Evolutionary conservation across 345 rosid species (phyloP), one percentile per base, ranked within the genome.

Genomic region (Linum tenue): DNA sequence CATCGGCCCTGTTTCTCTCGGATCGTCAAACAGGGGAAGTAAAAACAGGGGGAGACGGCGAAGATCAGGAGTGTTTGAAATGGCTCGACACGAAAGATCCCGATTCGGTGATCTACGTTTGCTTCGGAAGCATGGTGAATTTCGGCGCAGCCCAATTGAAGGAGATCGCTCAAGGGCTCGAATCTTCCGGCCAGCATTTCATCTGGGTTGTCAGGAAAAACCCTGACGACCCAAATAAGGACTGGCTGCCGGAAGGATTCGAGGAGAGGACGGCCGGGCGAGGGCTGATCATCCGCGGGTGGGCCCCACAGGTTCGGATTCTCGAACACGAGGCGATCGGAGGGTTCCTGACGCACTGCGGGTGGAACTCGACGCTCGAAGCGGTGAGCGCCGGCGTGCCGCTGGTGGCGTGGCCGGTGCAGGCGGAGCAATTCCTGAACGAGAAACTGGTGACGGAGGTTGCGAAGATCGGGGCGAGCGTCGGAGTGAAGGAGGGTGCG

Each of bases 1-100:
- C 1, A 72, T 83, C 0, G 87, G 84, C 9, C 85, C 85, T 7
- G 81, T 81, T 12, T 85, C 91, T 0, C 39, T 80, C 39, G 76
- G 69, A 56, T 78, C 78, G 66, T 70, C 70, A 43, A 65, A 72
- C 5, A 11, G 69, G 1, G 73, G 65, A 61, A 84, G 81, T 41
- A 83, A 76, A 67, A 73, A 76, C 3, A 77, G 73, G 60, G 77
- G 84, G 74, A 84, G 84, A 11, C 37, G 75, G 39, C 5, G 82
- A 77, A 3, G 80, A 72, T 38, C 66, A 66, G 11, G 53, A 39
- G 35, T 59, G 71, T 51, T 64, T 81, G 59, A 75, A 43, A 12
- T 84, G 83, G 79, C 86, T 86, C 37, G 72, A 86, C 35, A 50
- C 62, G 2, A 78, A 86, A 64, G 63, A 69, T 61, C 75, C 77